Percentiles rank a stretch among this genome's conserved stretches.
These are phyloP conservation scores for Asterionellopsis glacialis DNA, from an alignment of 108 stramenopile species.

Conservation along the genomic window DNA sequence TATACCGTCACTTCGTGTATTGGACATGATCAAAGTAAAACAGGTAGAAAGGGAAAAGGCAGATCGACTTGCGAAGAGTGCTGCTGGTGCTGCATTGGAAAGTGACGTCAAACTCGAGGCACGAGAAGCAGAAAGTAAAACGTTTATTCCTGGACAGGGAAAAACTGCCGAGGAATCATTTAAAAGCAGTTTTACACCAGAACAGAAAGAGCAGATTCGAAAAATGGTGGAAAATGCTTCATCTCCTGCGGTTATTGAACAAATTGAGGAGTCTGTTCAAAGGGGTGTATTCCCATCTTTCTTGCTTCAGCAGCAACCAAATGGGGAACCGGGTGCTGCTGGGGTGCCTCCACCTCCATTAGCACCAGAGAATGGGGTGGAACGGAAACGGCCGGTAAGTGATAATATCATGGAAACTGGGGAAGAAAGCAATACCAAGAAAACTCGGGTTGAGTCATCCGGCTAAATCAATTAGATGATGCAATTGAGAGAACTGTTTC, in stretches of 20 bases:
- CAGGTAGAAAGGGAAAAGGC: constrained; percentile 74
- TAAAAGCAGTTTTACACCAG: constrained; percentile 59
- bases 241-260: constrained; percentile 72
- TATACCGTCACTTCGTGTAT: constrained; percentile 67
- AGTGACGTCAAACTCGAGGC: constrained; percentile 69
- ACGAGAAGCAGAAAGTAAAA: constrained; percentile 40
- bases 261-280: constrained; percentile 71
- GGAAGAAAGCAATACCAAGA: too few relatives aligned
- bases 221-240: constrained; percentile 72
- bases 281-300: constrained; percentile 56
- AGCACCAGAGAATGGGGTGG: too few relatives aligned
- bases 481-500: too few relatives aligned
- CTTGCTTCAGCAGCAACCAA: background rate
- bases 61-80: constrained; percentile 61
- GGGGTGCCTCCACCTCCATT: background rate
- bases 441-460: too few relatives aligned
- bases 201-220: constrained; percentile 73
- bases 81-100: constrained; percentile 82
- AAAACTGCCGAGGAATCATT: constrained; percentile 65
- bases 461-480: too few relatives aligned
- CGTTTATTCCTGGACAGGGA: constrained; percentile 80
- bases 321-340: background rate
- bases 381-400: too few relatives aligned
- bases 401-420: too few relatives aligned
- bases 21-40: constrained; percentile 69